These are phyloP conservation scores for Alternaria conjuncta DNA, from an alignment of 2,329 filamentous ascomycete species.

Conservation along the genomic window DNA sequence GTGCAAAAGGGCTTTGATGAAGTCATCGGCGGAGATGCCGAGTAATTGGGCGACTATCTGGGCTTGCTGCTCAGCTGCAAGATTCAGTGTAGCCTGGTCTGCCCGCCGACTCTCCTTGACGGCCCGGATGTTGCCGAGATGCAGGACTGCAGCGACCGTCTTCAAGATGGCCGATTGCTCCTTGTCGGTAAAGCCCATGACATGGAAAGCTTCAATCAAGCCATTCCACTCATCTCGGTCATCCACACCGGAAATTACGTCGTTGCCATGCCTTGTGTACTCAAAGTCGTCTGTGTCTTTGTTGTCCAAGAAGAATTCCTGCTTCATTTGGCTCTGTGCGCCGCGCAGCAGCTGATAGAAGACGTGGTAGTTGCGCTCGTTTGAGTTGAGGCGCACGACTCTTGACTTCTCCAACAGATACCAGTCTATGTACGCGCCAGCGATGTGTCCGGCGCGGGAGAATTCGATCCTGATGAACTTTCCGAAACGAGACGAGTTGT, in stretches of 20 bases:
- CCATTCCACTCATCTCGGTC: slow-evolving; percentile 89
- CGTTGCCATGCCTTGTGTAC: slow-evolving; percentile 90
- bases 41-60: slow-evolving; percentile 82
- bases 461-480: slow-evolving; percentile 99
- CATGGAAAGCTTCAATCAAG: slow-evolving; percentile 87
- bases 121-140: slow-evolving; percentile 90
- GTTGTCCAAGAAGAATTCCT: slow-evolving; percentile 76
- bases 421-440: slow-evolving; percentile 97
- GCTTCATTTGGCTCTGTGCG: slow-evolving; percentile 74
- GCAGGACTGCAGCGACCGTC: slow-evolving; percentile 88
- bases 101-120: slow-evolving; percentile 88
- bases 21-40: slow-evolving; percentile 82
- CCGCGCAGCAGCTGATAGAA: slow-evolving; percentile 96
- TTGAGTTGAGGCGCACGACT: slow-evolving; percentile 84
- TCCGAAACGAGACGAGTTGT: slow-evolving; percentile 97
- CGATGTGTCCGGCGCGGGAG: slow-evolving; percentile 83
- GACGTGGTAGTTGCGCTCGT: slow-evolving; percentile 95
- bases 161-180: slow-evolving; percentile 84
- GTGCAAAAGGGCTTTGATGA: slow-evolving; percentile 86
- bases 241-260: slow-evolving; percentile 87
- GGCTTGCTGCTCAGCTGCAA: slow-evolving; percentile 76
- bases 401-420: slow-evolving; percentile 98
- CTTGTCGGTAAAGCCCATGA: slow-evolving; percentile 90
- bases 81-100: slow-evolving; percentile 84
- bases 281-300: slow-evolving; percentile 85